Base-by-base conservation (phyloP, 331 rosid genomes). In the Pyracantha coccinea region DNA sequence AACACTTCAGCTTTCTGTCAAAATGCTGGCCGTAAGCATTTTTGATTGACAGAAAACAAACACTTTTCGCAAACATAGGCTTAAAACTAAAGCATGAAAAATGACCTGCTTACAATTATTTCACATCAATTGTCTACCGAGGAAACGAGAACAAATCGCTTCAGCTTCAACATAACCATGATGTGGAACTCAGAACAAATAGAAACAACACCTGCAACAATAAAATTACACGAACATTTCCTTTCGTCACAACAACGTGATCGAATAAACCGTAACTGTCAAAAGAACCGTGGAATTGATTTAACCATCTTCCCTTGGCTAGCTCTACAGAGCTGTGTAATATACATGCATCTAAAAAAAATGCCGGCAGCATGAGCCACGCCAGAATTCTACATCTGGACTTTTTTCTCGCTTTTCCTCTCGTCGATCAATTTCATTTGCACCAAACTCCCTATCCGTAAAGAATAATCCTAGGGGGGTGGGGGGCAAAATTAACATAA, bases 321-420 rank as follows among this genome's bases (percentile, higher is more conserved):
- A 82, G 86, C 80, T n/a, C 80, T 78, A 78, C 74, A 70, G 58
- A 69, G 76, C 80, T 60, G 75, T 53, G 77, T 69, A 82, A 76
- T 75, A 38, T 68, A 69, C 85, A 53, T 68, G 27, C 61, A 61
- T 62, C 64, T 78, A 67, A 80, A 83, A 82, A 35, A 80, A 69
- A 45, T 76, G 79, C 85, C 73, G 73, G 77, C 74, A 52, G 52
- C 54, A 58, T 54, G 69, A 73, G 65, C 58, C 58, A 45, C 14
- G 57, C 76, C 79, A 71, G 68, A 81, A 71, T 73, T 23, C 79
- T 62, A 77, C 60, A 73, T 65, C 81, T 79, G 66, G 71, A 53
- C 28, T 47, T 76, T 57, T 8, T 15, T 41, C 73, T 25, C 41
- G 74, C 79, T 80, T 64, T 35, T 61, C 4, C 4, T 35, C 44